Evolutionary conservation across 2,329 filamentous ascomycete species (phyloP).

Genomic region (Ophiosphaerella narmari): DNA sequence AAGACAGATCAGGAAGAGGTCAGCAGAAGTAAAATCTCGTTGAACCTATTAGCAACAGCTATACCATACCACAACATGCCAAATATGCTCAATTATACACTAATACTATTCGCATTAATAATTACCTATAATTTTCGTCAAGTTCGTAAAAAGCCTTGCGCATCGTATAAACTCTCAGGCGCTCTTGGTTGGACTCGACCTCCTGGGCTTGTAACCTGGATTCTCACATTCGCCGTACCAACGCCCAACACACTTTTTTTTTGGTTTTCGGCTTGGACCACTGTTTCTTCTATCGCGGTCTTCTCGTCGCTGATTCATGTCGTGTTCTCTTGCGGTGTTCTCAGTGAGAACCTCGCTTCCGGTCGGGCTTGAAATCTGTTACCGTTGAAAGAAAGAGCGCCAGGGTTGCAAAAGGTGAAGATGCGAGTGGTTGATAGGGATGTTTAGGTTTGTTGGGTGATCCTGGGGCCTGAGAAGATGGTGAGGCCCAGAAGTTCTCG

Average conservation of each 20-base stretch:
- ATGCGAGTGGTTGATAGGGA: slow-evolving; percentile 14
- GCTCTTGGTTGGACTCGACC: slow-evolving; percentile 16
- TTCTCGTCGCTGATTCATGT: slow-evolving; percentile 1
- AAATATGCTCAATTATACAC: neutral
- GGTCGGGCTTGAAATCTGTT: slow-evolving; percentile 1
- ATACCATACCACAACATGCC: no score
- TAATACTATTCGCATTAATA: neutral
- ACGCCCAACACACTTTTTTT: slow-evolving; percentile 23
- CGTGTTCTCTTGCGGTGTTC: neutral
- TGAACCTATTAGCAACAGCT: no score
- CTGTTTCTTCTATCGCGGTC: neutral
- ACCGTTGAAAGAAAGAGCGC: neutral
- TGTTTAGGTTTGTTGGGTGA: slow-evolving; percentile 21
- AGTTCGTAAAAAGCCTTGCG: slow-evolving; percentile 34
- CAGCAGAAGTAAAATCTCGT: no score
- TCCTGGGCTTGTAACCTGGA: slow-evolving; percentile 20
- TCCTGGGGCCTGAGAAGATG: slow-evolving; percentile 3
- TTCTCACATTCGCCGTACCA: slow-evolving; percentile 32
- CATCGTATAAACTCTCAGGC: slow-evolving; percentile 42
- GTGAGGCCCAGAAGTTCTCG: slow-evolving; percentile 34
- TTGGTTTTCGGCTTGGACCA: slow-evolving; percentile 7
- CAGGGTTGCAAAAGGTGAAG: slow-evolving; percentile 12
- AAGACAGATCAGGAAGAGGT: no score
- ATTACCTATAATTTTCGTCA: neutral
- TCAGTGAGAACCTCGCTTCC: slow-evolving; percentile 18